Evolutionary conservation across 495 filamentous ascomycete genomes (phyloP).

Genomic region (Talaromyces thailandensis): DNA sequence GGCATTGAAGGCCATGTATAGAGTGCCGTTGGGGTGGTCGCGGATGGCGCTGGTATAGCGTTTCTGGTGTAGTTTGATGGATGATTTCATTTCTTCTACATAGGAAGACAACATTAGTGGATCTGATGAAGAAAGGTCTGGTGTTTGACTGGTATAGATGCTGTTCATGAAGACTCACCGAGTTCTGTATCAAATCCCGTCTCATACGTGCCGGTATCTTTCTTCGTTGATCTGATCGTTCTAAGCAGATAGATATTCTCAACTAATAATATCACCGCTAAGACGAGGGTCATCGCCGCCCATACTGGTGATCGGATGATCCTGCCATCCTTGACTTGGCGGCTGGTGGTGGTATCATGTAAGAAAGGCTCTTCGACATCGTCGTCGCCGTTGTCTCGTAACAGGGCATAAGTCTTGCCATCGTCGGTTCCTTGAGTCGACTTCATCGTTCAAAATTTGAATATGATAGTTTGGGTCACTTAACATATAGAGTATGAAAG

Average conservation of each 20-base stretch:
- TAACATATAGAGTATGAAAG: background rate
- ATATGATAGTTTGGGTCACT: background rate
- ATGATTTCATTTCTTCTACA: conserved; percentile 3
- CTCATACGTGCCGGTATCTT: background rate
- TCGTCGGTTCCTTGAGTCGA: background rate
- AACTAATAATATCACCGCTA: background rate
- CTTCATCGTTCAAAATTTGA: background rate
- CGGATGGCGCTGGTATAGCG: conserved; percentile 4
- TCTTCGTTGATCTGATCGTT: background rate
- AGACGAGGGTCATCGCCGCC: background rate
- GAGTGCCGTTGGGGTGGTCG: conserved; percentile 6
- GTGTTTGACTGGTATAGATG: background rate
- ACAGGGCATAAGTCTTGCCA: background rate
- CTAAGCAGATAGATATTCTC: conserved; percentile 1
- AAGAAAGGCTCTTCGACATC: background rate
- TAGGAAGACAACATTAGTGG: background rate
- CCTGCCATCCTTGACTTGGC: background rate
- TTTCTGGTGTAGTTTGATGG: conserved; percentile 6
- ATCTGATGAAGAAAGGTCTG: background rate
- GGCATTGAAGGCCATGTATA: conserved; percentile 3
- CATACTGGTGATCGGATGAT: background rate
- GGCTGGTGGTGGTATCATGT: background rate
- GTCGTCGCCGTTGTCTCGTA: background rate
- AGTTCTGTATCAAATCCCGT: conserved; percentile 7
- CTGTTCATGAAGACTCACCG: background rate